Percentiles rank a stretch among this genome's conserved stretches.
Evolutionary conservation across 306 rosid species (phyloP).

Genomic region (Acmispon strigosus): DNA sequence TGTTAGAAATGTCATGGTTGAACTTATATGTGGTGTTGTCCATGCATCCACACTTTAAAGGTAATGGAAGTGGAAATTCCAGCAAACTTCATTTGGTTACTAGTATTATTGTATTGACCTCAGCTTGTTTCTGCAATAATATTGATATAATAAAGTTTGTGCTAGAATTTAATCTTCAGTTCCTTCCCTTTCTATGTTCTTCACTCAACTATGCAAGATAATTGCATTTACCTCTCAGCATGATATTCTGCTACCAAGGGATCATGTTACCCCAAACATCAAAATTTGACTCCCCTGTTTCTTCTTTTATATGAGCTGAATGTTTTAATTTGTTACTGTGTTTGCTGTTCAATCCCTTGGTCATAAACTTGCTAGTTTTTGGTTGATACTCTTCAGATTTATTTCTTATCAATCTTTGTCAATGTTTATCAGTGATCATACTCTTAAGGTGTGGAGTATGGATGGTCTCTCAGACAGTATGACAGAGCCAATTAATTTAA

Average conservation of each 20-base stretch:
- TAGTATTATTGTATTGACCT: neutral
- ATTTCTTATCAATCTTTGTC: constrained; percentile 5
- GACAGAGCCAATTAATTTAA: constrained; percentile 46
- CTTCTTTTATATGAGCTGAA: constrained; percentile 2
- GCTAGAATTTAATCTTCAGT: neutral
- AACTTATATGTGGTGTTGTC: neutral
- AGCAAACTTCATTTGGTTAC: neutral
- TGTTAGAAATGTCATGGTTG: neutral
- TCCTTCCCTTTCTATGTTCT: neutral
- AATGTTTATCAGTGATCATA: constrained; percentile 63
- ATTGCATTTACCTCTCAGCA: neutral
- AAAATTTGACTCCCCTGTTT: neutral
- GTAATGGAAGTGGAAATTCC: neutral
- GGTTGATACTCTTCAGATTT: neutral
- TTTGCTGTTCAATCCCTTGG: neutral
- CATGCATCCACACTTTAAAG: neutral
- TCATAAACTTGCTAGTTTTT: neutral
- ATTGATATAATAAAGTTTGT: neutral
- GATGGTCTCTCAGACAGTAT: constrained; percentile 45
- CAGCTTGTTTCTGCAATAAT: neutral
- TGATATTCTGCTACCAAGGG: neutral
- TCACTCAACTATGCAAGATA: neutral
- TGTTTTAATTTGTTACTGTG: neutral
- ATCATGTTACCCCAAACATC: neutral
- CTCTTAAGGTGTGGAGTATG: constrained; percentile 88